Evolutionary conservation across 371 early-diverging fungal genomes (phyloP).

Genomic region (Rhizopus delemar): DNA sequence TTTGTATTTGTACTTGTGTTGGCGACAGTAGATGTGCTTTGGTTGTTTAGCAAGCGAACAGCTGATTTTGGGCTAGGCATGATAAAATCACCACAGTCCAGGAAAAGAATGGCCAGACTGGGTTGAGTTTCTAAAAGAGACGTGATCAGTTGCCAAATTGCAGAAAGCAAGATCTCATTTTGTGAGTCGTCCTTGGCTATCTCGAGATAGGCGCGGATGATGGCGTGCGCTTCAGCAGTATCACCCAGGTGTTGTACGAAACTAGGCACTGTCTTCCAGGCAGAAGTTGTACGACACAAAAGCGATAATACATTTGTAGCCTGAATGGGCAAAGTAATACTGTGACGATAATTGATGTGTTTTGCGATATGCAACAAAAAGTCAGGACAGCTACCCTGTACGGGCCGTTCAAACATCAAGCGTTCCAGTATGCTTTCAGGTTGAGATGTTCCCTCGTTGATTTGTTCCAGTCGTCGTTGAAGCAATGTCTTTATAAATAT

Average conservation of each 20-base stretch:
- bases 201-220: slow-evolving; percentile 40
- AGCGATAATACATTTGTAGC: slow-evolving; percentile 41
- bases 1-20: slow-evolving; percentile 3
- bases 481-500: slow-evolving; percentile 38
- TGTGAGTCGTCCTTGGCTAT: slow-evolving; percentile 37
- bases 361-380: slow-evolving; percentile 40
- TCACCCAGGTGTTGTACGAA: slow-evolving; percentile 47
- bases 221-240: slow-evolving; percentile 38
- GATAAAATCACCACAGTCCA: slow-evolving; percentile 50
- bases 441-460: slow-evolving; percentile 7
- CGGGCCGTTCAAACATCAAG: slow-evolving; percentile 21
- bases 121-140: slow-evolving; percentile 46
- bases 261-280: slow-evolving; percentile 41
- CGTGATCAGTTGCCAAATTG: slow-evolving; percentile 49
- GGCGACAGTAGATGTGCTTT: slow-evolving; percentile 11
- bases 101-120: slow-evolving; percentile 43
- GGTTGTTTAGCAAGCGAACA: slow-evolving; percentile 51
- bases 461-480: slow-evolving; percentile 31
- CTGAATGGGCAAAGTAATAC: slow-evolving; percentile 30
- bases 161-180: slow-evolving; percentile 29
- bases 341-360: slow-evolving; percentile 37
- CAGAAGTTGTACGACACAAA: slow-evolving; percentile 30
- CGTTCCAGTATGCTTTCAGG: slow-evolving; percentile 23
- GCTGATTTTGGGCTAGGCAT: slow-evolving; percentile 54
- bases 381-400: slow-evolving; percentile 29